phyloP scores from a whole-genome alignment of 306 rosid species.

The Hylodesmum podocarpum region DNA sequence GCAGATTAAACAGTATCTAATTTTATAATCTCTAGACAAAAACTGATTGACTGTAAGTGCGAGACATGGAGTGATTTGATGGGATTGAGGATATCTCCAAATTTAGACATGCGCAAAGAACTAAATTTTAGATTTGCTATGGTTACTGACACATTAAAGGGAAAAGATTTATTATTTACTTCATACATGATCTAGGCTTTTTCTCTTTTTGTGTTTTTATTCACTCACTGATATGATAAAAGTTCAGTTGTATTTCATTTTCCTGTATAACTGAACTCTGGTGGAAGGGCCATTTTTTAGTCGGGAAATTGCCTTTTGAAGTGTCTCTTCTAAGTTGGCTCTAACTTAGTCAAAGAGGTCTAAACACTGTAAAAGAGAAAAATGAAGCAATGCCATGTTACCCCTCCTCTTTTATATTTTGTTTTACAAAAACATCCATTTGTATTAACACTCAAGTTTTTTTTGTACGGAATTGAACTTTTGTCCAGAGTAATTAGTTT shows the following conservation, averaged over 20 bases:
- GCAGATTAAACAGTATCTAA: background rate
- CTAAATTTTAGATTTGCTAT: background rate
- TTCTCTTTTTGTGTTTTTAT: background rate
- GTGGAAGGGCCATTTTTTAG: background rate
- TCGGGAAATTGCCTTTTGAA: background rate
- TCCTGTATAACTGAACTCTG: background rate
- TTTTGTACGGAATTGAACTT: background rate
- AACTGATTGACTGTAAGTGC: background rate
- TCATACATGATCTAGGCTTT: background rate
- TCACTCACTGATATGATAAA: background rate
- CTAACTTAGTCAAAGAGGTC: background rate
- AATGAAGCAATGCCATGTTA: background rate
- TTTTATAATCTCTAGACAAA: background rate
- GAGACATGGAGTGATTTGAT: background rate
- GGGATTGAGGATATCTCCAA: background rate
- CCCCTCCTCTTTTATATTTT: background rate
- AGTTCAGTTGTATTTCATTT: constrained; percentile 6
- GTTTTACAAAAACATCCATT: background rate
- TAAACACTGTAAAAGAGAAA: background rate
- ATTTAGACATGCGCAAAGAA: background rate
- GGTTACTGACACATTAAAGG: background rate
- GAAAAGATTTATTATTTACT: background rate
- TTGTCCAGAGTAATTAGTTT: background rate
- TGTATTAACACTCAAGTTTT: background rate
- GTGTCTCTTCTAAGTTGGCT: background rate